Evolutionary conservation across 805 yeast genomes (phyloP).

Genomic region (Priceomyces castillae): DNA sequence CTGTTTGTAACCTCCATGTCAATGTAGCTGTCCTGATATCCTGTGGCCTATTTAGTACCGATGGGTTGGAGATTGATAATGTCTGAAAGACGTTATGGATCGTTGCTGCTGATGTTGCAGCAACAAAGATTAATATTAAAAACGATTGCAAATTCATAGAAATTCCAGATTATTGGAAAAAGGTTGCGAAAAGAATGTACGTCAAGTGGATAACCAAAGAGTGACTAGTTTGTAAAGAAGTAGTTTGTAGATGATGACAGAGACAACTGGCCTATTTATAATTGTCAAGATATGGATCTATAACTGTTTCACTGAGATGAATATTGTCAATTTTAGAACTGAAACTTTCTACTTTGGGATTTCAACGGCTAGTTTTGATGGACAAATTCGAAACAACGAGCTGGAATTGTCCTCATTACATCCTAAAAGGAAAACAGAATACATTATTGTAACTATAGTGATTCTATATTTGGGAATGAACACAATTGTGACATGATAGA

Average conservation of each 20-base stretch:
- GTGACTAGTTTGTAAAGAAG: conserved; percentile 1
- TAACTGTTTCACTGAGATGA: background rate
- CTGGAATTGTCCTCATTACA: background rate
- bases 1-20: conserved; percentile 10
- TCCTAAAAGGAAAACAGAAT: too few species aligned
- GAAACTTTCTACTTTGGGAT: background rate
- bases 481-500: too few species aligned
- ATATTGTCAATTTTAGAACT: background rate
- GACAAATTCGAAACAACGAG: background rate
- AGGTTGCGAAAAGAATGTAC: background rate
- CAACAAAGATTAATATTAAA: conserved; percentile 2
- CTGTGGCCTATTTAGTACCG: conserved; percentile 12
- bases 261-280: background rate
- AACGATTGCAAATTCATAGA: background rate
- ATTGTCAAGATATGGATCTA: background rate
- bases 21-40: conserved; percentile 18
- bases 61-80: conserved; percentile 9
- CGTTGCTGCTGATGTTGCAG: conserved; percentile 5
- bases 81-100: conserved; percentile 9
- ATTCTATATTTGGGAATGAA: too few species aligned
- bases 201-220: background rate
- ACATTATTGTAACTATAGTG: too few species aligned
- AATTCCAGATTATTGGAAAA: background rate
- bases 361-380: background rate
- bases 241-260: background rate